Base-by-base conservation (phyloP, 371 early-diverging fungal genomes). In the Rozella allomycis region DNA sequence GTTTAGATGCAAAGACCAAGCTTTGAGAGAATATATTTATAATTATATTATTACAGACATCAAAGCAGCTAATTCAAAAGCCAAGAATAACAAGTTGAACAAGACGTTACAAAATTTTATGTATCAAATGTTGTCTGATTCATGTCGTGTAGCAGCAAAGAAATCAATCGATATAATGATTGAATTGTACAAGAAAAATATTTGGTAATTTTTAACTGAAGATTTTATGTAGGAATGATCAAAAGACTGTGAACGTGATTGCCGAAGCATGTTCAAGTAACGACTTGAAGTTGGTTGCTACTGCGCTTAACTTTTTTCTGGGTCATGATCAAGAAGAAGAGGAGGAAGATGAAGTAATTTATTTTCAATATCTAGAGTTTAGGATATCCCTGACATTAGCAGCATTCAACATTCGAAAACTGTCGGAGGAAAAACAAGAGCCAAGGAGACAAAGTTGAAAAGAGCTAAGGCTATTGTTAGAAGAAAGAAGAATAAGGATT, bases 211-310 rank as follows among this genome's bases (percentile, higher is more conserved):
- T 23, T 20, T 13, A 7, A 2, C 26, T 9, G 8, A 12, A 34
- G 14, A 6, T 13, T 17, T 10, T 17, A 17, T n/a, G 16, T 19
- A 33, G 25, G 39, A 79, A 87, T 39, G 94, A 91, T 52, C 72
- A 74, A 20, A 90, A 91, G 54, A 90, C 93, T 4, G 87, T 86
- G 43, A 91, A 91, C 54, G 80, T 91, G 18, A 78, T 94, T 50
- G 83, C 85, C 4, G 79, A 85, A 49, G 91, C 87, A 7, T 84
- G 85, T 50, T 82, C 88, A 37, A 84, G 83, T 20, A 74, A 76
- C 14, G 60, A 72, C 18, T 61, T 76, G 42, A 90, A 88, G 50
- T 63, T 94, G 20, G 68, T 75, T 33, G 74, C 81, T 4, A 78
- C 85, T 2, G 91, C 87, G 3, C 49, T 87, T n/a, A 72, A 83